Conservation (phyloP, 257 asterid genomes). For the Lantana camara region DNA sequence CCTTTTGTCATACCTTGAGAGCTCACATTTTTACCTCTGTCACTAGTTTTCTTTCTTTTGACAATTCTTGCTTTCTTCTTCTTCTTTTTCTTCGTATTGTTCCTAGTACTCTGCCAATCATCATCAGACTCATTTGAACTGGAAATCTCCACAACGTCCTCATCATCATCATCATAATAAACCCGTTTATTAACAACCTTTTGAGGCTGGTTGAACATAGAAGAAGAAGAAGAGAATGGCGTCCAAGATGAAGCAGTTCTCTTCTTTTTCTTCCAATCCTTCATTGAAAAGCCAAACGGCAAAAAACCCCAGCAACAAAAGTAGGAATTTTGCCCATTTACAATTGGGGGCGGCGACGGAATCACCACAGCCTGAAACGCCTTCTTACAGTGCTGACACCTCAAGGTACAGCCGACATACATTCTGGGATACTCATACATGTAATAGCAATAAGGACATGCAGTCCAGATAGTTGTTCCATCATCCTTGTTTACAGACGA, state of each 20-base stretch:
- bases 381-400: constrained; percentile 67
- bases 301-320: constrained; percentile 81
- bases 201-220: constrained; percentile 56
- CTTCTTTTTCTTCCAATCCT: constrained; percentile 41
- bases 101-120: constrained; percentile 47
- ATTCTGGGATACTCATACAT: constrained; percentile 59
- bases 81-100: constrained; percentile 26
- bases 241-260: constrained; percentile 48
- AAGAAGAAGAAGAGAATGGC: constrained; percentile 67
- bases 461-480: constrained; percentile 57
- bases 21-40: constrained; percentile 37
- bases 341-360: constrained; percentile 58
- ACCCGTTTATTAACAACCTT: constrained; percentile 29
- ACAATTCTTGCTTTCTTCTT: constrained; percentile 35
- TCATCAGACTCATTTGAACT: constrained; percentile 62
- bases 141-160: constrained; percentile 42
- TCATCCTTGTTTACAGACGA: constrained; percentile 26
- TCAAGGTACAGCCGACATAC: constrained; percentile 53
- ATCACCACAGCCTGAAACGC: constrained; percentile 68
- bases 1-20: constrained; percentile 33
- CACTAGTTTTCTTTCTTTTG: constrained; percentile 31
- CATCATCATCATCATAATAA: constrained; percentile 59
- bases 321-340: constrained; percentile 56
- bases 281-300: constrained; percentile 62
- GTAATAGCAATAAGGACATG: constrained; percentile 79